Evolutionary conservation across 495 filamentous ascomycete genomes (phyloP).

Genomic region (Alectoria sarmentosa): DNA sequence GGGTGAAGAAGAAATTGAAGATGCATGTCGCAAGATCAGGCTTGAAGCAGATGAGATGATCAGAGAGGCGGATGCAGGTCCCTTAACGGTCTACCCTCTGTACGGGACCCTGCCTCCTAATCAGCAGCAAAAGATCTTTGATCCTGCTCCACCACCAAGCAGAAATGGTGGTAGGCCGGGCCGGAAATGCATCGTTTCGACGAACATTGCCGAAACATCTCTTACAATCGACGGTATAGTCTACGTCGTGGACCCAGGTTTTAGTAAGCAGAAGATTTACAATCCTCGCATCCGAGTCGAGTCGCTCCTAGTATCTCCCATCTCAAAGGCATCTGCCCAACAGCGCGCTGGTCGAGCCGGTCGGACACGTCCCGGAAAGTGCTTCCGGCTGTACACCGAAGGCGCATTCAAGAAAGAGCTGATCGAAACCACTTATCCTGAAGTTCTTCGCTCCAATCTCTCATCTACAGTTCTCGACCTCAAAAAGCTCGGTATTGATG

Average conservation of each 20-base stretch:
- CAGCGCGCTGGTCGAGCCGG: constrained; percentile 97
- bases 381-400: constrained; percentile 96
- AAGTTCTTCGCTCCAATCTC: constrained; percentile 90
- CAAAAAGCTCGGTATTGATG: constrained; percentile 94
- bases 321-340: constrained; percentile 97
- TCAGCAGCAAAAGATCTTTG: constrained; percentile 94
- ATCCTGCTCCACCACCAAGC: constrained; percentile 67
- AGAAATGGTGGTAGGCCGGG: constrained; percentile 75
- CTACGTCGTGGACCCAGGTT: constrained; percentile 96
- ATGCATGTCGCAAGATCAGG: constrained; percentile 82
- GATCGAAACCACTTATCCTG: constrained; percentile 92
- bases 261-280: constrained; percentile 99
- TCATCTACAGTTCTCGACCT: constrained; percentile 91
- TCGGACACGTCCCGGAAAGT: constrained; percentile 95
- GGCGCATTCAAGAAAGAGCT: constrained; percentile 96
- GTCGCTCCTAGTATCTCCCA: constrained; percentile 89
- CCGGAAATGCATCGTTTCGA: constrained; percentile 91
- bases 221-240: constrained; percentile 99
- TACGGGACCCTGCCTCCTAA: constrained; percentile 89
- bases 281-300: constrained; percentile 95
- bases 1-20: constrained; percentile 98
- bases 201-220: constrained; percentile 96
- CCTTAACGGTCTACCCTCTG: constrained; percentile 82
- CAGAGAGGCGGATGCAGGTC: constrained; percentile 82
- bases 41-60: constrained; percentile 88